Conservation (phyloP, 495 filamentous ascomycete species). For the Podospora sp. region DNA sequence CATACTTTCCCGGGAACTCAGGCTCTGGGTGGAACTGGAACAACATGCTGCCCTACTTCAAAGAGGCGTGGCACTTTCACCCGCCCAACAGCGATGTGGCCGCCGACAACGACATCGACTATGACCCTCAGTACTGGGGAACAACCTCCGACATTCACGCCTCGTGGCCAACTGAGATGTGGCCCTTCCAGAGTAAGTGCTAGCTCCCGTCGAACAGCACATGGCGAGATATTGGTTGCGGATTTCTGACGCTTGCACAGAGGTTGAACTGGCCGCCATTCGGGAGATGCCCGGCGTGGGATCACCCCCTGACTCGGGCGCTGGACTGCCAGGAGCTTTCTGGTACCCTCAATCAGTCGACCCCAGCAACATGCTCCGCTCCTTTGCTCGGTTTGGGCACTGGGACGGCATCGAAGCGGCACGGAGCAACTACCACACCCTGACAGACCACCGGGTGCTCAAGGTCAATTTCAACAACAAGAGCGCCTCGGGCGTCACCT, state of each 20-base stretch:
- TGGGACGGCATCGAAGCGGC: conserved; percentile 25
- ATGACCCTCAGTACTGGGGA: not conserved
- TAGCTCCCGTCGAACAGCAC: too few relatives aligned
- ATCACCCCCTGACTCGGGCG: conserved; percentile 29
- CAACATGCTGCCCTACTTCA: conserved; percentile 17
- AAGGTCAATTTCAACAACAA: conserved; percentile 31
- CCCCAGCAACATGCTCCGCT: conserved; percentile 35
- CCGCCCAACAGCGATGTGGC: not conserved
- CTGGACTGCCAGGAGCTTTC: conserved; percentile 36
- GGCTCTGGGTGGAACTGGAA: conserved; percentile 41
- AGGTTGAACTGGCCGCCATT: not conserved
- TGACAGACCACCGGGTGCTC: conserved; percentile 36
- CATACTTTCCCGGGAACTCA: conserved; percentile 32
- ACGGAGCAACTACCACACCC: conserved; percentile 37
- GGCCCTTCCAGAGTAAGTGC: conserved; percentile 33
- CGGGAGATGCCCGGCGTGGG: conserved; percentile 26
- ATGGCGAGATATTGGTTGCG: too few relatives aligned
- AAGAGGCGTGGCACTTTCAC: not conserved
- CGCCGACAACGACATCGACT: conserved; percentile 8
- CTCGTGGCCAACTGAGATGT: conserved; percentile 29
- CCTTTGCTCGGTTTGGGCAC: conserved; percentile 41
- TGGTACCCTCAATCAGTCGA: conserved; percentile 41
- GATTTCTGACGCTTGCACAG: too few relatives aligned
- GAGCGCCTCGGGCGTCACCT: too few relatives aligned
- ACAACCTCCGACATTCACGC: too few relatives aligned